These are phyloP conservation scores for Gyrodon lividus DNA, from an alignment of 768 basidiomycete species.

Conservation along the genomic window DNA sequence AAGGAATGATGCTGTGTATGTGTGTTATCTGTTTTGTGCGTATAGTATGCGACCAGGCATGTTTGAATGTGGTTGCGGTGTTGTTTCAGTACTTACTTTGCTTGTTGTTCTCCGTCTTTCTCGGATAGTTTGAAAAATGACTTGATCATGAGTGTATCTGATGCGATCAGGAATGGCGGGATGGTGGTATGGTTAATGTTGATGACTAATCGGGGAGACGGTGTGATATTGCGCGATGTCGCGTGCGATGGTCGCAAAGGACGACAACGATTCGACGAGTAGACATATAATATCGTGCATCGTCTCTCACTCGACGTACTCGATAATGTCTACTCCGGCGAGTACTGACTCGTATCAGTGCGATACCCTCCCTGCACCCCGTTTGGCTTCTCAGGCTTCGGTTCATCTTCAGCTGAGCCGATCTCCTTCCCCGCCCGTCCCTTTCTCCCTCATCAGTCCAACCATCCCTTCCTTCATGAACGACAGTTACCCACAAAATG, in stretches of 20 bases:
- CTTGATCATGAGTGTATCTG: slow-evolving; percentile 10
- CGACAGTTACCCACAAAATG: background rate
- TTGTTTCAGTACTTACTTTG: slow-evolving; percentile 16
- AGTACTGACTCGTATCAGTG: slow-evolving; percentile 48
- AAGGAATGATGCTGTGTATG: slow-evolving; percentile 22
- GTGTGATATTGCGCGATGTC: slow-evolving; percentile 31
- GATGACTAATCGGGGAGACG: no score
- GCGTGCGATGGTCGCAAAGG: slow-evolving; percentile 28
- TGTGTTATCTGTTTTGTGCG: slow-evolving; percentile 33
- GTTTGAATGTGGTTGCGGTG: slow-evolving; percentile 31
- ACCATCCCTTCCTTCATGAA: slow-evolving; percentile 2
- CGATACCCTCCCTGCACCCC: slow-evolving; percentile 68
- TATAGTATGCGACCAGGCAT: slow-evolving; percentile 33
- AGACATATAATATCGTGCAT: no score
- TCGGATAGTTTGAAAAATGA: background rate
- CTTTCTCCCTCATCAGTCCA: slow-evolving; percentile 25
- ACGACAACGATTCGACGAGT: slow-evolving; percentile 2
- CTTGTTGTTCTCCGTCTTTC: slow-evolving; percentile 7
- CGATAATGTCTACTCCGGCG: slow-evolving; percentile 20
- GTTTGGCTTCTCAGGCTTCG: slow-evolving; percentile 37
- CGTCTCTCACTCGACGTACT: slow-evolving; percentile 5
- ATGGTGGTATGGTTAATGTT: no score
- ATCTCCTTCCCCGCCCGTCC: slow-evolving; percentile 11
- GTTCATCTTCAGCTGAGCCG: slow-evolving; percentile 2
- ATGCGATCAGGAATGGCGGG: no score